Percentiles rank a stretch among this genome's conserved stretches.
phyloP scores from a whole-genome alignment of 163 green algal species.

The Volvox carteri region DNA sequence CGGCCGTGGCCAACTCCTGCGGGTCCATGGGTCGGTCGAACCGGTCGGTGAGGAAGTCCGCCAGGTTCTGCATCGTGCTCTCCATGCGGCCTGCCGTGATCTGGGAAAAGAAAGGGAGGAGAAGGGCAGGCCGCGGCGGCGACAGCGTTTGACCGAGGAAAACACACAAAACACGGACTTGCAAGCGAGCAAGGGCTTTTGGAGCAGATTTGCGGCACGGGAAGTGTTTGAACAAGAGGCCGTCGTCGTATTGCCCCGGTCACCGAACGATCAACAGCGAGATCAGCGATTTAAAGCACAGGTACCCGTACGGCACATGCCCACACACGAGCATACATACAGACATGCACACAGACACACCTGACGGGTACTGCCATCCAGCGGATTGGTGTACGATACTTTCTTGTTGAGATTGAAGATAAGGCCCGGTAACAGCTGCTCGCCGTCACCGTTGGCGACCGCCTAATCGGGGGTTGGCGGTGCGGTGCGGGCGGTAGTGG shows the following conservation, averaged over 20 bases:
- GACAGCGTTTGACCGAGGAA: too few species aligned
- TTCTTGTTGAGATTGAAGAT: slow-evolving; percentile 98
- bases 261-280: too few species aligned
- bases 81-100: slow-evolving; percentile 93
- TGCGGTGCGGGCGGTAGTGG: not conserved
- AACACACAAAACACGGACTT: too few species aligned
- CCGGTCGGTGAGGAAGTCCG: slow-evolving; percentile 83
- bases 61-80: slow-evolving; percentile 99
- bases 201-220: too few species aligned
- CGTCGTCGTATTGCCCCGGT: too few species aligned
- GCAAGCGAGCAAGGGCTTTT: too few species aligned
- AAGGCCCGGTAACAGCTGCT: slow-evolving; percentile 91
- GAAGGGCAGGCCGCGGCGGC: too few species aligned
- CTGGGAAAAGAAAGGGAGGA: not conserved
- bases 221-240: too few species aligned
- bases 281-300: too few species aligned
- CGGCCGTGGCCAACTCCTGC: not conserved
- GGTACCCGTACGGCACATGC: too few species aligned
- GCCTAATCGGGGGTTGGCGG: slow-evolving; percentile 14
- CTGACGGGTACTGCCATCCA: slow-evolving; percentile 38
- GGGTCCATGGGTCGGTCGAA: slow-evolving; percentile 30
- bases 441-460: slow-evolving; percentile 49
- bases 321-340: too few species aligned
- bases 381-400: slow-evolving; percentile 74
- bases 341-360: not conserved